Conservation (phyloP, 1,284 basidiomycete species). For the Sanguinoderma infundibulare region DNA sequence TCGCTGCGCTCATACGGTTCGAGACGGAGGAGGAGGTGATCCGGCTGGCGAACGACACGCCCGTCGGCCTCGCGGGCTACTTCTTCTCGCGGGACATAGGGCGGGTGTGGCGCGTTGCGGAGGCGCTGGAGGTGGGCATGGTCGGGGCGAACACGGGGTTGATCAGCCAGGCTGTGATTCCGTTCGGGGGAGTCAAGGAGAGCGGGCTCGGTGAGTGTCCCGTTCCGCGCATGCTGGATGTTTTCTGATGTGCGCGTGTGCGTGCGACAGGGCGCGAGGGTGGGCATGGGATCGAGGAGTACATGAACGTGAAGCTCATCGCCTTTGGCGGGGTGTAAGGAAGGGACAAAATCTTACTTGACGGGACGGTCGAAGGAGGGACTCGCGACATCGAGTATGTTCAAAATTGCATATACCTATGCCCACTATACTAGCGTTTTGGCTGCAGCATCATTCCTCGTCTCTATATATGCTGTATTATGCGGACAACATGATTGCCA, state of each 20-base stretch:
- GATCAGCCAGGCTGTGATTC: constrained; percentile 82
- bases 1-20: constrained; percentile 83
- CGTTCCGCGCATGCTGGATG: neutral
- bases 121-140: constrained; percentile 96
- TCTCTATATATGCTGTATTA: too few species aligned
- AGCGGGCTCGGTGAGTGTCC: constrained; percentile 69
- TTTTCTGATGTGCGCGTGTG: constrained; percentile 17
- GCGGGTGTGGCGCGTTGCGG: constrained; percentile 96
- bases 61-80: constrained; percentile 92
- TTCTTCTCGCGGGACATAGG: constrained; percentile 93
- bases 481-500: too few species aligned
- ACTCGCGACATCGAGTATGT: too few species aligned
- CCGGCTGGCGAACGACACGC: constrained; percentile 81
- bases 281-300: constrained; percentile 84
- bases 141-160: constrained; percentile 88
- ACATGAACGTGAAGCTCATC: constrained; percentile 81
- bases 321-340: constrained; percentile 58
- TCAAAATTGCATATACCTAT: too few species aligned
- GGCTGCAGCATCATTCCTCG: too few species aligned
- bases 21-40: constrained; percentile 94
- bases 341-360: too few species aligned
- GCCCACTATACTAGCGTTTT: too few species aligned
- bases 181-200: constrained; percentile 94
- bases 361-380: too few species aligned
- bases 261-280: constrained; percentile 73